Evolutionary conservation across 176 grass and related monocot genomes (phyloP), one percentile per base, ranked within the genome.

Genomic region (Triticum urartu): DNA sequence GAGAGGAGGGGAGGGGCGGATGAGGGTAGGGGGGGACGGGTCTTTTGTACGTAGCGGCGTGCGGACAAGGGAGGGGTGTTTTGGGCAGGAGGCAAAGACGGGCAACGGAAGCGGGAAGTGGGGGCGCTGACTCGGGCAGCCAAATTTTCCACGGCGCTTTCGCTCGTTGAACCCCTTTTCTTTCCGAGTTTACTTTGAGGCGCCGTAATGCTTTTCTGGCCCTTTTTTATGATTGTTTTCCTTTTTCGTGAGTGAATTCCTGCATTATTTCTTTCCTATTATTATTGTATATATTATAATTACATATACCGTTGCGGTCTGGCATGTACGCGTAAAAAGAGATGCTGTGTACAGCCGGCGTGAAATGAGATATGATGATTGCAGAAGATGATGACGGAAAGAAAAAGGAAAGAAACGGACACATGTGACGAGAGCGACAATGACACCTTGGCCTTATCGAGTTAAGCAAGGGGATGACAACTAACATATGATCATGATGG

Each of bases 131-230:
- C 86, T 52, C 68, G 11, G 68, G 72, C 81, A 86, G 2, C 15
- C 15, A 65, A 59, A 59, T 1, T 59, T 58, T 8, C 39, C 39
- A 43, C 3, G 9, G 0, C 42, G 42, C 42, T 43, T 43, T 43
- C 42, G 42, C 10, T 43, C 42, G 42, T 43, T 30, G 28, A 30
- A 30, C 28, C 28, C 28, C 47, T 28, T 82, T 90, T 69, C 76
- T 85, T 79, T 71, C 54, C 6, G 35, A 60, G 67, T 59, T 60
- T 87, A 83, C 89, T 90, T 90, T 87, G 84, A 86, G 43, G 26
- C 13, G 35, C 9, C 52, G 35, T 11, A 22, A 22, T 68, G 34
- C 75, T 83, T 87, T 83, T 6, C 5, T 83, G 35, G 85, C n/a
- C 59, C 43, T 78, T 90, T 82, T 48, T 2, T 47, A 64, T 12